Conservation (phyloP, 2,329 filamentous ascomycete genomes). For the Diaporthe sp. region DNA sequence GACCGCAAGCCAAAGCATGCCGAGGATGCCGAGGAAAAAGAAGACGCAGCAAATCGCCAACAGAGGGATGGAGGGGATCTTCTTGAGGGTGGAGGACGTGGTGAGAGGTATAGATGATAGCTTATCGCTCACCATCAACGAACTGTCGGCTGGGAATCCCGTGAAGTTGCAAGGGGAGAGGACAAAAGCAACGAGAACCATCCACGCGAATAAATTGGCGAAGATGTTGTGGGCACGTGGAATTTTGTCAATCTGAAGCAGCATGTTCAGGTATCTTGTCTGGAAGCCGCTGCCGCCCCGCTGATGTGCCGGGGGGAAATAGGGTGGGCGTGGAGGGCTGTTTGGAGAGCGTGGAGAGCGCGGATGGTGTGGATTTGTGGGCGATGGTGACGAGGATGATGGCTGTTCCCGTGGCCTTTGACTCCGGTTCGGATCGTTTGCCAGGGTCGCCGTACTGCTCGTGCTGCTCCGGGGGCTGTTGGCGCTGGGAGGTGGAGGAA, state of each 20-base stretch:
- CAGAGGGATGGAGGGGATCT: slow-evolving; percentile 47
- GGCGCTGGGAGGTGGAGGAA: slow-evolving; percentile 36
- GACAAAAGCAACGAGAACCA: slow-evolving; percentile 66
- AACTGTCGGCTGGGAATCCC: slow-evolving; percentile 43
- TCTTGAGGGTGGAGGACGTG: slow-evolving; percentile 26
- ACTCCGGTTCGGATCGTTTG: slow-evolving; percentile 21
- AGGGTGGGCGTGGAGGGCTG: background rate
- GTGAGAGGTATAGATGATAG: slow-evolving; percentile 16
- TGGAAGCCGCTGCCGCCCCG: slow-evolving; percentile 38
- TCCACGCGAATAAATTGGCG: slow-evolving; percentile 60
- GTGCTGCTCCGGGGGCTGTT: slow-evolving; percentile 30
- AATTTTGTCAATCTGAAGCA: slow-evolving; percentile 61
- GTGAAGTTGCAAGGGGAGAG: slow-evolving; percentile 67
- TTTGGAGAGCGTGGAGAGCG: slow-evolving; percentile 6
- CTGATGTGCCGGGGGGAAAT: slow-evolving; percentile 26
- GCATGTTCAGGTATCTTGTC: slow-evolving; percentile 60
- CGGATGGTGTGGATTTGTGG: slow-evolving; percentile 10
- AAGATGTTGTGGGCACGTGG: slow-evolving; percentile 61
- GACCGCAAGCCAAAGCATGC: slow-evolving; percentile 59
- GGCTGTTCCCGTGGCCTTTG: background rate
- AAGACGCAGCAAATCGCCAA: slow-evolving; percentile 59
- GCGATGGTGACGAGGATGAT: background rate
- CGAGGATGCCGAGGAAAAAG: slow-evolving; percentile 55
- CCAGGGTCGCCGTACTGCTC: slow-evolving; percentile 32
- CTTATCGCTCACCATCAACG: slow-evolving; percentile 20